Evolutionary conservation across 164 flowering plant genomes (phyloP), one percentile per base, ranked within the genome.

Genomic region (Hamamelis virginiana): DNA sequence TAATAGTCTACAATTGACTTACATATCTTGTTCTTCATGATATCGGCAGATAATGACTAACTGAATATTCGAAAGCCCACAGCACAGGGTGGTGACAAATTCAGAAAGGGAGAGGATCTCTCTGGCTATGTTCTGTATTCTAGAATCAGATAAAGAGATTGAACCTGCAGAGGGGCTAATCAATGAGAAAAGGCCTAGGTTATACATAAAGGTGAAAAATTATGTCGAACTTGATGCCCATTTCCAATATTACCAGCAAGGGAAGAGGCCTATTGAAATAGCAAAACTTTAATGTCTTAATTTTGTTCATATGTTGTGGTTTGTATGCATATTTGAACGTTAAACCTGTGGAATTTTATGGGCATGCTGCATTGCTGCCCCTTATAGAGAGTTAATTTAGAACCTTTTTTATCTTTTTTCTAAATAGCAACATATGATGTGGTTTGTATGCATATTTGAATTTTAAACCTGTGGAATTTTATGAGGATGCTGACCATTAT

Each of bases 31-130:
- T 53, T 18, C 9, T 23, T n/a, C 59, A 14, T 55, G 62, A 12
- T 43, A 22, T 26, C 19, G 65, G 66, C 81, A 85, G 89, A 78
- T 85, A 64, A 80, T 82, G 83, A 85, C 77, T 58, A 87, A 87
- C 62, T 87, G 91, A 10, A 70, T 81, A 5, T 80, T 79, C 80
- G 81, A 80, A 79, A 85, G 87, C 70, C 82, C 81, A 5, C 62
- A 81, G 38, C 88, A 80, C 41, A 62, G 87, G 64, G 84, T 67
- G 52, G 71, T 78, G 68, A 67, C 82, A n/a, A 87, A 83, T 48
- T 21, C 69, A 18, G 76, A 78, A 41, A 77, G 48, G 67, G 79
- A 75, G 59, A 84, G 86, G 69, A 77, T 74, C 13, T 68, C 81
- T 21, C 1, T 84, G 59, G 85, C 80, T 14, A 47, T 75, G 51